Base-by-base conservation (phyloP, 768 basidiomycete species). In the Filobasidium floriforme region DNA sequence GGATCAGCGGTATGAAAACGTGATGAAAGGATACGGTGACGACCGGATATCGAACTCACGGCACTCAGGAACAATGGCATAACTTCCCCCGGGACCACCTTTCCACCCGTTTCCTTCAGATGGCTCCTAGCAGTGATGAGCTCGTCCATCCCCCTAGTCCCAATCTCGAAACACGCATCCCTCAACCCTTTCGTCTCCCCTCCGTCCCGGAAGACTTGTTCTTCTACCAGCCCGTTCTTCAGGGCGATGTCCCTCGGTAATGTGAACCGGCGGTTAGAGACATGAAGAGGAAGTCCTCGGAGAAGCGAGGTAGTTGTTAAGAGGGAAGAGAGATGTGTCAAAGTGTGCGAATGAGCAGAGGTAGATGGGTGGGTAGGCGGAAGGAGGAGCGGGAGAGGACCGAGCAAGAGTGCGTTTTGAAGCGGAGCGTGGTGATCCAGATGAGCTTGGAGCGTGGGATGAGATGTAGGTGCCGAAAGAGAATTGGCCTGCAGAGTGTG, bases 201-300 rank as follows among this genome's bases (percentile, higher is more conserved):
- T 68, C 72, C 44, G 79, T 86, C 66, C 85, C 88, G 0, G 75
- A 81, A 19, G 7, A 78, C 70, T 14, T 76, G 70, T 63, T 78
- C 77, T 37, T 78, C 77, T 1, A 78, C 71, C n/a, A 78, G 55
- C 5, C 67, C 68, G 57, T 78, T 71, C 60, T 71, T 74, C n/a
- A 66, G 67, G 12, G 55, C 63, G 7, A 78, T 28, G 37, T 76
- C 75, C 1, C 66, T 19, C 0, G 77, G 77, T 41, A 78, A 59
- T 32, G 75, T 74, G 41, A 75, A 62, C 28, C 69, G 49, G 19
- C 73, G 70, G 41, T 78, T 76, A 10, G 62, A 55, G 9, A 73
- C 66, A 11, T 75, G 52, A 9, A 75, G 26, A 5, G 77, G 77
- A 18, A 76, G 62, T 24, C 64, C 73, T 2, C 77, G 74, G 5